These are phyloP conservation scores for Sugiyamaella valdiviana DNA, from an alignment of 805 yeast genomes.

Conservation along the genomic window DNA sequence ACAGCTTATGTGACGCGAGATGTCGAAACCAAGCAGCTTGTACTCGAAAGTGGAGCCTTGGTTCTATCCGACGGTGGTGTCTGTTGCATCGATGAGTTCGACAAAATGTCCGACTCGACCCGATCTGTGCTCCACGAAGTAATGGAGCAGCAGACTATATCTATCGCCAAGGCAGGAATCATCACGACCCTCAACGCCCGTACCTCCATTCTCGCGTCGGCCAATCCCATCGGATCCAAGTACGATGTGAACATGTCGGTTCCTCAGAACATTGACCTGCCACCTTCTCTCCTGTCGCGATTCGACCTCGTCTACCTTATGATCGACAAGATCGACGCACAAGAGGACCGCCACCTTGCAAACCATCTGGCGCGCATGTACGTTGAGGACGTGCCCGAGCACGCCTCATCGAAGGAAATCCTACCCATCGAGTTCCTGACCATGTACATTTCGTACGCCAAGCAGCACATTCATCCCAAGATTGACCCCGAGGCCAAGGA, in stretches of 20 bases:
- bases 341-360: conserved; percentile 78
- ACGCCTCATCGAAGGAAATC: conserved; percentile 59
- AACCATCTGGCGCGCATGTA: conserved; percentile 77
- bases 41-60: conserved; percentile 91
- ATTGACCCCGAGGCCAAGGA: conserved; percentile 74
- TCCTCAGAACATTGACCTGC: conserved; percentile 89
- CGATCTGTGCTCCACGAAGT: conserved; percentile 96
- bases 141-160: conserved; percentile 98
- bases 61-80: conserved; percentile 97
- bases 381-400: conserved; percentile 68
- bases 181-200: conserved; percentile 95
- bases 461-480: conserved; percentile 73
- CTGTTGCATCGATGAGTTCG: conserved; percentile 98
- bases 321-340: conserved; percentile 87
- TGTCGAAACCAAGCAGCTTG: conserved; percentile 86
- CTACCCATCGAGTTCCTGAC: conserved; percentile 85
- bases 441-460: conserved; percentile 88
- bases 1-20: conserved; percentile 97
- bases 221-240: conserved; percentile 93
- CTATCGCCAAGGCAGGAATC: conserved; percentile 97
- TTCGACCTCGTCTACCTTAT: conserved; percentile 91
- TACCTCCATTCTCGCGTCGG: conserved; percentile 92
- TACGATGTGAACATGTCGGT: conserved; percentile 95
- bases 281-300: conserved; percentile 92
- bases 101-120: conserved; percentile 92